A percentile compares a stretch with the other conserved stretches of the same genome.
Conservation (phyloP, 306 rosid species). For the Hippophae gyantsensis region DNA sequence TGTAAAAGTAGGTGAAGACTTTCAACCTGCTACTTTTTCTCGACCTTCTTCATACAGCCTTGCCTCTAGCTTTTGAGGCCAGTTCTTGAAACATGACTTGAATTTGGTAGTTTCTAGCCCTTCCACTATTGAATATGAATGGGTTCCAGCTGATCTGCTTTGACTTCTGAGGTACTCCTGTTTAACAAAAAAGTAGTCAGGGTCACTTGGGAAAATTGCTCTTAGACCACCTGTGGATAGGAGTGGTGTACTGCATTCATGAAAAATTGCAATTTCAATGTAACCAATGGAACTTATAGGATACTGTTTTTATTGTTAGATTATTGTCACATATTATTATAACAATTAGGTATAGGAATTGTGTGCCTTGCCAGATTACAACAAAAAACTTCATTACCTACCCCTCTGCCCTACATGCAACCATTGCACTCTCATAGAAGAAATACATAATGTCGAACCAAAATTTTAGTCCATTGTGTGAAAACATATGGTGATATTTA, state of each 20-base stretch:
- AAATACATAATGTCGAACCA: not conserved
- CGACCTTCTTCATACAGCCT: conserved; percentile 85
- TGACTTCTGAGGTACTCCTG: conserved; percentile 81
- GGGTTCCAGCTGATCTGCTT: conserved; percentile 62
- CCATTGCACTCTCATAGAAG: not conserved
- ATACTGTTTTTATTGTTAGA: not conserved
- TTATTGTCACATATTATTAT: not conserved
- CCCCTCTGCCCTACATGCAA: not conserved
- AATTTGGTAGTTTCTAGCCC: conserved; percentile 74
- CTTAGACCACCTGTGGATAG: conserved; percentile 9
- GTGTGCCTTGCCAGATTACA: not conserved
- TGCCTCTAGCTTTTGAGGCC: conserved; percentile 75
- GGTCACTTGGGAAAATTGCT: conserved; percentile 15
- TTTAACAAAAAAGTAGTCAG: conserved; percentile 8
- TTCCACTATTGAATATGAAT: conserved; percentile 61
- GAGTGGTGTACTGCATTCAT: conserved; percentile 9
- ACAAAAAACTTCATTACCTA: not conserved
- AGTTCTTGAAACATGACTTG: conserved; percentile 52
- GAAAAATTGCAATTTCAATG: conserved; percentile 5
- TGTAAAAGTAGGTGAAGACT: conserved; percentile 13
- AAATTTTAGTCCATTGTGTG: not conserved
- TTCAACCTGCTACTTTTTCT: conserved; percentile 93
- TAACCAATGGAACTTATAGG: conserved; percentile 4
- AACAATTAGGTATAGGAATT: not conserved
- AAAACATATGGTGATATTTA: not conserved